phyloP scores from a whole-genome alignment of 23 red algal genomes.

The Gracilaria domingensis region DNA sequence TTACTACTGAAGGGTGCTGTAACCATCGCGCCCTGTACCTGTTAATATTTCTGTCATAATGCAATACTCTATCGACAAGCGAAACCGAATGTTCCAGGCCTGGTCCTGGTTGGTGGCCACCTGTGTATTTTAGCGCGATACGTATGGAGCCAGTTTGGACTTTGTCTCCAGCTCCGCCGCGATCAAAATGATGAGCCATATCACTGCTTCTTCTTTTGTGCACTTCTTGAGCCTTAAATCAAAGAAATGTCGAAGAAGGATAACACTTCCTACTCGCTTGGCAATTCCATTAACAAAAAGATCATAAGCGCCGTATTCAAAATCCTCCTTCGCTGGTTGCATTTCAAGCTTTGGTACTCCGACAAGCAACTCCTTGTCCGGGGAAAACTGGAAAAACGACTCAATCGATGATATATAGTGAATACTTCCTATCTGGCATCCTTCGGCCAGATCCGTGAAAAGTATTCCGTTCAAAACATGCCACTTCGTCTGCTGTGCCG shows the following conservation, averaged over 20 bases:
- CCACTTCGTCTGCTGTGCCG: constrained; percentile 14
- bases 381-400: constrained; percentile 21
- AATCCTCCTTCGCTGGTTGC: constrained; percentile 37
- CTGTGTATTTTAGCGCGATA: background rate
- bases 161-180: constrained; percentile 51
- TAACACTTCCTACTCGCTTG: constrained; percentile 15
- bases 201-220: constrained; percentile 45
- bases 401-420: constrained; percentile 49
- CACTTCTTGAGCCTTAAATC: constrained; percentile 45
- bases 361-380: constrained; percentile 17
- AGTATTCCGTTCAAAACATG: constrained; percentile 20
- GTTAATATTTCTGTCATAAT: background rate
- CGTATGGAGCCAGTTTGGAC: background rate
- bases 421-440: constrained; percentile 17
- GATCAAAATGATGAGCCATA: constrained; percentile 45
- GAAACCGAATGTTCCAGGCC: background rate
- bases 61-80: background rate
- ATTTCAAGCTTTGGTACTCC: constrained; percentile 33
- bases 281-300: constrained; percentile 6
- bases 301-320: constrained; percentile 37
- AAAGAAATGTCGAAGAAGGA: constrained; percentile 37
- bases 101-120: too few relatives aligned
- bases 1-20: background rate
- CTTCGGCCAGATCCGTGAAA: constrained; percentile 7
- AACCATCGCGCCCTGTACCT: background rate